Base-by-base conservation (phyloP, 306 rosid species). In the Acacia melanoxylon region DNA sequence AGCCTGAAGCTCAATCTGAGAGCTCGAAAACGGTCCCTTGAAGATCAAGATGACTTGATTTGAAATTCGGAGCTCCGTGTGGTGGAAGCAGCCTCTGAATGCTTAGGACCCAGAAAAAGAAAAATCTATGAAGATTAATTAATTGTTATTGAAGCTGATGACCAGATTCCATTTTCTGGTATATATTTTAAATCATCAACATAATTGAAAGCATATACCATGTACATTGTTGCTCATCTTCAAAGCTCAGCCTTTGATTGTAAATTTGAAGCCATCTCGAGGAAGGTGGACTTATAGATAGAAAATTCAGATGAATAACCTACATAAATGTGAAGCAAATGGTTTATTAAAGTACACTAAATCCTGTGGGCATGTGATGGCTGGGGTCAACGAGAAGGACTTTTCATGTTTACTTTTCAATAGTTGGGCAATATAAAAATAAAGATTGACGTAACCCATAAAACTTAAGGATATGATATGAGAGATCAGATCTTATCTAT, bases 11-110 rank as follows among this genome's bases (percentile, higher is more conserved):
- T 89, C 77, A 91, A 92, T 78, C 90, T 95, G 45, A 78, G 89
- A 80, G 99, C 99, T 69, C 89, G 93, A 48, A 91, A 87, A 78
- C 88, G 96, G 71, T 95, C 98, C 27, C 96, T 95, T 20, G 99
- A 93, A 87, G 99, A 95, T 79, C 93, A 94, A 75, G 97, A 91
- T 78, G 93, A 92, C 75, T 72, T 78, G 89, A 71, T 81, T n/a
- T 90, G 85, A 87, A 86, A 77, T 33, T 78, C 79, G 51, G 4
- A n/a, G 78, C 44, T 83, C 87, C 59, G 20, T 76, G 59, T 45
- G 33, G 71, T 78, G 76, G 71, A 78, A 72, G 58, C 79, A 46
- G 44, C 77, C 67, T 72, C 29, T 83, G 59, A 76, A 25, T 63
- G 49, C 45, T 24, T 68, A 58, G 27, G 42, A 75, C 59, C 67